Percentiles rank a stretch among this genome's conserved stretches.
Evolutionary conservation across 495 filamentous ascomycete species (phyloP).

Genomic region (Penicillium daleae): DNA sequence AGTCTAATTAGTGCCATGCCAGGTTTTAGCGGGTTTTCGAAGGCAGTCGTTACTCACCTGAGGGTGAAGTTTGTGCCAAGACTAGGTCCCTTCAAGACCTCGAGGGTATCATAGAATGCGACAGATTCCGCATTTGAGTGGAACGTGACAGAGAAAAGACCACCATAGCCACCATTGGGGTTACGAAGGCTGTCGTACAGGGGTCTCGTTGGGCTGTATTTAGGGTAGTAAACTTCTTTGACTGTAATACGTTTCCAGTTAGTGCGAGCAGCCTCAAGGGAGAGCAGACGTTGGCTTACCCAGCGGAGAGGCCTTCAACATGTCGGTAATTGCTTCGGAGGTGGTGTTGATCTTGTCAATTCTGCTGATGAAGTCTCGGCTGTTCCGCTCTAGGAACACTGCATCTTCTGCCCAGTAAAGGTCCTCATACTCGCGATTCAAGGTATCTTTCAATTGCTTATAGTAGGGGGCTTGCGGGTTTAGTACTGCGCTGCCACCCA

Average conservation of each 20-base stretch:
- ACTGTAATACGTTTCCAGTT: conserved; percentile 42
- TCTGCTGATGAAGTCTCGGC: conserved; percentile 83
- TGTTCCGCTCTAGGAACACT: conserved; percentile 94
- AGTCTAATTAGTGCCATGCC: conserved; percentile 18
- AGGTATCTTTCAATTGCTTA: conserved; percentile 61
- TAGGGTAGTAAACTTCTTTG: conserved; percentile 86
- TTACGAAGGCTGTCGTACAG: conserved; percentile 80
- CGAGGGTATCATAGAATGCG: conserved; percentile 82
- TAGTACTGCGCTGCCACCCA: conserved; percentile 87
- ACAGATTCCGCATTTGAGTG: conserved; percentile 68
- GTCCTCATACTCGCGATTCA: conserved; percentile 74
- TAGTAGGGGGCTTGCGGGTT: conserved; percentile 83
- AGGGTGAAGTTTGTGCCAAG: conserved; percentile 97
- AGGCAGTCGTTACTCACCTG: conserved; percentile 42
- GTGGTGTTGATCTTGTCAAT: conserved; percentile 86
- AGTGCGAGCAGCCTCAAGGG: not conserved
- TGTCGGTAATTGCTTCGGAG: conserved; percentile 78
- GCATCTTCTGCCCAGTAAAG: conserved; percentile 92
- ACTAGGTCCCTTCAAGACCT: conserved; percentile 91
- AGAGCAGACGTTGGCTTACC: conserved; percentile 37
- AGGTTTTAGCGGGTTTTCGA: not conserved
- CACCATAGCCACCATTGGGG: conserved; percentile 84
- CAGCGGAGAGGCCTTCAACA: conserved; percentile 60
- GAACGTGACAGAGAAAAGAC: conserved; percentile 83
- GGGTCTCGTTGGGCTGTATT: conserved; percentile 65